Evolutionary conservation across 768 basidiomycete species (phyloP).

Genomic region (Calocybe gangraenosa): DNA sequence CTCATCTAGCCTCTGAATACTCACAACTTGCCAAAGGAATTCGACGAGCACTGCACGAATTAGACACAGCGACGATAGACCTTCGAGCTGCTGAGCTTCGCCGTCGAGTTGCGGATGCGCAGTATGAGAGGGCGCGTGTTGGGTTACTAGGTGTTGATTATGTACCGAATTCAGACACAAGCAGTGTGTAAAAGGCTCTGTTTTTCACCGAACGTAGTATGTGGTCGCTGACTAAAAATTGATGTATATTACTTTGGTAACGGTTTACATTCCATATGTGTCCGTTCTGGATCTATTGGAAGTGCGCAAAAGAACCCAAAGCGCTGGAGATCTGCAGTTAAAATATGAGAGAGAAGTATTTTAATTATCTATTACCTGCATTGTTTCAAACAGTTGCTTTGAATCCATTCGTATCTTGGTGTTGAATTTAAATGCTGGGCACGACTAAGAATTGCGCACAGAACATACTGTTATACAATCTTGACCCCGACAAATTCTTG

Average conservation of each 20-base stretch:
- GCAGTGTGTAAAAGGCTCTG: background rate
- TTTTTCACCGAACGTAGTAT: too few relatives aligned
- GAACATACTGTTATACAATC: slow-evolving; percentile 56
- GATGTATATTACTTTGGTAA: slow-evolving; percentile 37
- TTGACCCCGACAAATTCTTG: slow-evolving; percentile 52
- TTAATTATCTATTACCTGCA: slow-evolving; percentile 52
- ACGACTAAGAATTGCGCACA: too few relatives aligned
- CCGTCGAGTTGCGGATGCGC: slow-evolving; percentile 51
- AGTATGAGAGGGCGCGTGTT: slow-evolving; percentile 56
- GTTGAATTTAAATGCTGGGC: too few relatives aligned
- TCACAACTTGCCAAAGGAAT: slow-evolving; percentile 32
- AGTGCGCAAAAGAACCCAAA: slow-evolving; percentile 67
- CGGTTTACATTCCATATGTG: slow-evolving; percentile 69
- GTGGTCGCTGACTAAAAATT: background rate
- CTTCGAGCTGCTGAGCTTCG: slow-evolving; percentile 54
- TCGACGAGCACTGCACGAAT: slow-evolving; percentile 54
- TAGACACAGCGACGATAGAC: slow-evolving; percentile 58
- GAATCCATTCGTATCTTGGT: slow-evolving; percentile 60
- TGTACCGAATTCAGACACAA: slow-evolving; percentile 2
- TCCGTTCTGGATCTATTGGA: slow-evolving; percentile 60
- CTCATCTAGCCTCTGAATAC: slow-evolving; percentile 35
- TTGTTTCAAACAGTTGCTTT: slow-evolving; percentile 59
- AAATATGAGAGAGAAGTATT: background rate
- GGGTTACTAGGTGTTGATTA: slow-evolving; percentile 61
- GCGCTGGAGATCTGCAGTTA: slow-evolving; percentile 33